Conservation (phyloP, 139 green algal species). For the Mesotaenium endlicherianum region DNA sequence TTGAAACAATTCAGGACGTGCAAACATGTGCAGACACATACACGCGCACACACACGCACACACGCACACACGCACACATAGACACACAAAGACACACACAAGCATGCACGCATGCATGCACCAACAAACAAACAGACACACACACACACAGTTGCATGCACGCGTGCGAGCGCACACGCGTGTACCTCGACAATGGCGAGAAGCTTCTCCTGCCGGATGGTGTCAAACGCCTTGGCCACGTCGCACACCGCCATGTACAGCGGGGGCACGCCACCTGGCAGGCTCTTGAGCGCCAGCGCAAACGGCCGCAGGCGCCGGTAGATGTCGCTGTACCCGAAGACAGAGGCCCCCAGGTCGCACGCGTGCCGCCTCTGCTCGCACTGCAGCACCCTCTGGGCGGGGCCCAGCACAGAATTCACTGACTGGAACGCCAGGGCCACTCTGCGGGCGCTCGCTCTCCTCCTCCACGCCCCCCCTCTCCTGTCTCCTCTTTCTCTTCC, state of each 20-base stretch:
- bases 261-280: conserved; percentile 4
- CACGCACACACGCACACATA: too few relatives aligned
- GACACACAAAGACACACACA: too few relatives aligned
- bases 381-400: conserved; percentile 67
- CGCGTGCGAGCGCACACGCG: too few relatives aligned
- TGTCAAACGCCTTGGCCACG: conserved; percentile 78
- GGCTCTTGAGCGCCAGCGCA: conserved; percentile 50
- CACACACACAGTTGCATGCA: too few relatives aligned
- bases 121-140: too few relatives aligned
- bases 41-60: too few relatives aligned
- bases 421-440: conserved; percentile 65
- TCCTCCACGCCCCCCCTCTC: too few relatives aligned
- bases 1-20: too few relatives aligned
- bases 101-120: too few relatives aligned
- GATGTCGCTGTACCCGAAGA: conserved; percentile 78
- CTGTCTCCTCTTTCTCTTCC: background rate
- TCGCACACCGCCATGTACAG: conserved; percentile 74
- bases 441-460: background rate
- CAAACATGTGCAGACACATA: too few relatives aligned
- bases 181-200: conserved; percentile 6
- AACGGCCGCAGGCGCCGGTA: conserved; percentile 61
- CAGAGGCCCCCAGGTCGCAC: conserved; percentile 60
- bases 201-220: conserved; percentile 55
- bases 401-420: conserved; percentile 72
- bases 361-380: conserved; percentile 58